These are phyloP conservation scores for Achaetomium macrosporum DNA, from an alignment of 2,329 filamentous ascomycete genomes.

Conservation along the genomic window DNA sequence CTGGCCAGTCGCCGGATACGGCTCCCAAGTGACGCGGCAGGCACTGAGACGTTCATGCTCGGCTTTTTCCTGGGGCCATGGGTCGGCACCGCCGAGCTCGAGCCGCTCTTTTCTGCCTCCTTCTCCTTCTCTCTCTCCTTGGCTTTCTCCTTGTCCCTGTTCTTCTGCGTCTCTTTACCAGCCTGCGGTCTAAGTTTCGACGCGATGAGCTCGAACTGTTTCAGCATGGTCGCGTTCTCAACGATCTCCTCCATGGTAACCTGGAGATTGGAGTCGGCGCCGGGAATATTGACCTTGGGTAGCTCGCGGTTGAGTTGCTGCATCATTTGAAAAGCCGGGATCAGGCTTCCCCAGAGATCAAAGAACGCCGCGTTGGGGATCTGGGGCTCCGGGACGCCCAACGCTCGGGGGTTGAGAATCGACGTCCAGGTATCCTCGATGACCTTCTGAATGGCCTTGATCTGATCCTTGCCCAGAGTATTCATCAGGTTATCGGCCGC, in stretches of 20 bases:
- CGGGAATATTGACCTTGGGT: constrained; percentile 32
- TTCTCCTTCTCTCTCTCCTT: constrained; percentile 15
- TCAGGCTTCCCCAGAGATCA: constrained; percentile 44
- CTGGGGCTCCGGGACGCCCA: constrained; percentile 37
- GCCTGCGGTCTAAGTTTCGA: constrained; percentile 20
- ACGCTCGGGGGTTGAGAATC: constrained; percentile 35
- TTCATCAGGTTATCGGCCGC: constrained; percentile 20
- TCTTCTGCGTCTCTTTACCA: constrained; percentile 17
- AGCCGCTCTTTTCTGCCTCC: background rate
- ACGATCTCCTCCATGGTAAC: constrained; percentile 45
- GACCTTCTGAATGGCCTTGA: constrained; percentile 35
- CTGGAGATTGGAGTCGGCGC: constrained; percentile 33
- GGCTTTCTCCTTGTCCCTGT: constrained; percentile 14
- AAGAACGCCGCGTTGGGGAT: constrained; percentile 45
- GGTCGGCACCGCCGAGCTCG: background rate
- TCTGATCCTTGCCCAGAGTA: constrained; percentile 36
- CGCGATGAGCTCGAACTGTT: constrained; percentile 42
- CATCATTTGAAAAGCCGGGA: constrained; percentile 44
- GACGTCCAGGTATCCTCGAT: constrained; percentile 42
- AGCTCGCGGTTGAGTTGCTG: constrained; percentile 40
- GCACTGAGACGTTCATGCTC: constrained; percentile 17
- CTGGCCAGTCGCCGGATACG: constrained; percentile 25
- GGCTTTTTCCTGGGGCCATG: constrained; percentile 16
- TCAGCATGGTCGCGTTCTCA: constrained; percentile 44
- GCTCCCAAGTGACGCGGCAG: constrained; percentile 15